Percentiles rank a stretch among this genome's conserved stretches.
These are phyloP conservation scores for Cymodocea nodosa DNA, from an alignment of 116 monocot genomes.

Conservation along the genomic window DNA sequence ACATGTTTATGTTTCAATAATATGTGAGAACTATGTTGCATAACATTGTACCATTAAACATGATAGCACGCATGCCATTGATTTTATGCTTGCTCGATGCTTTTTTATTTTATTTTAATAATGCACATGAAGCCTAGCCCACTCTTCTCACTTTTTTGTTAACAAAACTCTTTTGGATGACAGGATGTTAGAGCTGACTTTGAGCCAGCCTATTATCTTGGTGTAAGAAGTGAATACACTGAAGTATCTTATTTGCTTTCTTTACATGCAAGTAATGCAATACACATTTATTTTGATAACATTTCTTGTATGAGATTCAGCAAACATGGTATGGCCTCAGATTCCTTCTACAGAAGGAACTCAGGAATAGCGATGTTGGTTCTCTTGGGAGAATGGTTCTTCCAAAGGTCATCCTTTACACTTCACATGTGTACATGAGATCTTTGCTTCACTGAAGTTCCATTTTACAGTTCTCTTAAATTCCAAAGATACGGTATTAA, in stretches of 20 bases:
- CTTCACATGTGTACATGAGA: neutral
- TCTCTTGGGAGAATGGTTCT: constrained; percentile 80
- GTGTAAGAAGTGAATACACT: neutral
- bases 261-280: neutral
- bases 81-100: too few species aligned
- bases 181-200: constrained; percentile 5
- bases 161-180: neutral
- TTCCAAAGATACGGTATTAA: neutral
- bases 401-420: constrained; percentile 49
- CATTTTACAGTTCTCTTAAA: neutral
- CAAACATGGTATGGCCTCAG: constrained; percentile 36
- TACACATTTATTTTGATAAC: neutral
- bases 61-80: too few species aligned
- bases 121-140: neutral
- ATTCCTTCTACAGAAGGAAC: constrained; percentile 77
- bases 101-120: too few species aligned
- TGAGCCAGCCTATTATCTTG: constrained; percentile 1
- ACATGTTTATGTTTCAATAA: too few species aligned
- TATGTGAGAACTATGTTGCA: too few species aligned
- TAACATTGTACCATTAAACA: too few species aligned
- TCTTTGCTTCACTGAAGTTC: neutral
- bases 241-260: neutral
- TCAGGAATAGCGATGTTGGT: constrained; percentile 77
- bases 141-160: neutral
- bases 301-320: constrained; percentile 22